phyloP scores from a whole-genome alignment of 345 rosid genomes.

The Eucalyptus tenuipes region DNA sequence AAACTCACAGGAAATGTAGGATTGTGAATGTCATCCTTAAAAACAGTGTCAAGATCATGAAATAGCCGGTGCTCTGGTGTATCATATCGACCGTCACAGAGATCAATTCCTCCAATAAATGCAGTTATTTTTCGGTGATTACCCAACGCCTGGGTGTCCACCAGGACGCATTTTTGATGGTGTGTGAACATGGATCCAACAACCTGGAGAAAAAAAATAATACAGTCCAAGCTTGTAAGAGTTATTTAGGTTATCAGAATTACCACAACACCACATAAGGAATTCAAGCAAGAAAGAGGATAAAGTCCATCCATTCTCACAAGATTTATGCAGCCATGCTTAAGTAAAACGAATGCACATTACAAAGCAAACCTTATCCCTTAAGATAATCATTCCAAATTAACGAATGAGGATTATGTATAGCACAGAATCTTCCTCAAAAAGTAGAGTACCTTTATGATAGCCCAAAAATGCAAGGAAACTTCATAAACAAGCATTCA shows the following conservation, averaged over 20 bases:
- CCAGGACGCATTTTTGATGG: constrained; percentile 89
- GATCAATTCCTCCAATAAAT: constrained; percentile 89
- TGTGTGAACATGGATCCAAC: constrained; percentile 89
- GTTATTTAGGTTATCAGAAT: not conserved
- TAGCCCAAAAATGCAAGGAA: not conserved
- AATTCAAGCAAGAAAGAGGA: not conserved
- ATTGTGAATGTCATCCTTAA: constrained; percentile 79
- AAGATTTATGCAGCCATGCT: not conserved
- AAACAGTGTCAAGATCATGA: constrained; percentile 49
- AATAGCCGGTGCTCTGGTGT: constrained; percentile 84
- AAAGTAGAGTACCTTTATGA: not conserved
- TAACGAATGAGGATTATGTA: not conserved
- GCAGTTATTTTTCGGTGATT: constrained; percentile 73
- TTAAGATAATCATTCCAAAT: not conserved
- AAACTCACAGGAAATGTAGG: constrained; percentile 80
- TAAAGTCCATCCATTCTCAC: not conserved
- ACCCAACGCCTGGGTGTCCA: constrained; percentile 78
- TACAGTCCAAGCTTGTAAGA: not conserved
- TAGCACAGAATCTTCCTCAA: not conserved
- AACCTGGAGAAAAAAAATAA: constrained; percentile 27
- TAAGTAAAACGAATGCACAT: not conserved
- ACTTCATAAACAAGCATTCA: not conserved
- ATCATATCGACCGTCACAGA: constrained; percentile 95
- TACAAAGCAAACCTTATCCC: not conserved
- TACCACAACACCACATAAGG: not conserved